phyloP scores from a whole-genome alignment of 2,329 filamentous ascomycete species.

The Pseudocercospora vitis region DNA sequence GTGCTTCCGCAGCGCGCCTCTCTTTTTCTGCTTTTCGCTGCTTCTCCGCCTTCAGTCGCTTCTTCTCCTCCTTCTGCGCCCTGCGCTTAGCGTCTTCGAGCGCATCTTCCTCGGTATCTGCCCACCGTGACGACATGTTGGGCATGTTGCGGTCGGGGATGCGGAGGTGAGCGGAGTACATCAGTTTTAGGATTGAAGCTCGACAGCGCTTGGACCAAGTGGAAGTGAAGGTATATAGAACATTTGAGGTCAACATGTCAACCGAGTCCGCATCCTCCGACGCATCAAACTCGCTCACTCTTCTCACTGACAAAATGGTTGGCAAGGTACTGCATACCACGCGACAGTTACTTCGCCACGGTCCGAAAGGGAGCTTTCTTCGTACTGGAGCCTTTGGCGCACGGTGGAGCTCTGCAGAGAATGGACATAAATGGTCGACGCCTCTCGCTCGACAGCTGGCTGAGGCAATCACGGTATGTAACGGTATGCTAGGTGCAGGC shows the following conservation, averaged over 20 bases:
- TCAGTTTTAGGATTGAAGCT: neutral
- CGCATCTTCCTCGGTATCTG: conserved; percentile 76
- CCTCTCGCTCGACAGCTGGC: conserved; percentile 84
- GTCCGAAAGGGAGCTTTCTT: neutral
- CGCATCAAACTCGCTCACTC: too few species aligned
- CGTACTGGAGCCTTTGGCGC: conserved; percentile 32
- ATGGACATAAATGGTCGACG: conserved; percentile 72
- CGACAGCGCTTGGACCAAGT: neutral
- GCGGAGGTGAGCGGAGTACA: conserved; percentile 2
- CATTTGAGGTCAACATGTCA: too few species aligned
- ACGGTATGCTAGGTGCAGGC: neutral
- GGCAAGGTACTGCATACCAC: conserved; percentile 30
- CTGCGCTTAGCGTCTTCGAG: conserved; percentile 71
- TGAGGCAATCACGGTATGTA: conserved; percentile 75
- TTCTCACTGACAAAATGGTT: conserved; percentile 33
- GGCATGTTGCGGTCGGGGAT: conserved; percentile 8
- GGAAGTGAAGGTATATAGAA: conserved; percentile 5
- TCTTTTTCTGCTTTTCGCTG: conserved; percentile 65
- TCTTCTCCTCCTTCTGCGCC: conserved; percentile 85
- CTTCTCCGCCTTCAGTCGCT: conserved; percentile 78
- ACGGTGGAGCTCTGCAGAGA: conserved; percentile 45
- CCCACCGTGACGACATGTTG: conserved; percentile 71
- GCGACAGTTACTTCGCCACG: conserved; percentile 28
- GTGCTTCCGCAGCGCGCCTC: conserved; percentile 38
- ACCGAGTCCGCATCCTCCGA: too few species aligned